Conservation (phyloP, 805 yeast species). For the Candida fluviatilis region DNA sequence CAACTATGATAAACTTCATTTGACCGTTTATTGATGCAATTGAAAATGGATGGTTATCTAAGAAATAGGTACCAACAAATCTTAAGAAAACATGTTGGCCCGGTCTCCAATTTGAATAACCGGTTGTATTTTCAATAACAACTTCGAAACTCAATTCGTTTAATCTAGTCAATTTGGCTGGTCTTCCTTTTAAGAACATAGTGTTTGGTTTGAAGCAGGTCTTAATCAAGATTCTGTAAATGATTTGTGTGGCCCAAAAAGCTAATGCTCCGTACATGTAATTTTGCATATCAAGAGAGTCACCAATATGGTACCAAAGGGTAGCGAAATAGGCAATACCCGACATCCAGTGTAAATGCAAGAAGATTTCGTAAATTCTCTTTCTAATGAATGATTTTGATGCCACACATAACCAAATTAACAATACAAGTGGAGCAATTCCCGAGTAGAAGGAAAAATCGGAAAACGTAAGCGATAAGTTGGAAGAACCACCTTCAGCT, state of each 20-base stretch:
- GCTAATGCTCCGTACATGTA: constrained; percentile 50
- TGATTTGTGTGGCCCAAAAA: constrained; percentile 46
- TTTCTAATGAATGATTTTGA: constrained; percentile 40
- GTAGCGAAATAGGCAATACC: constrained; percentile 47
- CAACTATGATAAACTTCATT: constrained; percentile 42
- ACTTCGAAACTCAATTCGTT: constrained; percentile 26
- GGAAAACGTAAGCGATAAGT: constrained; percentile 13
- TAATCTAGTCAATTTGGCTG: constrained; percentile 26
- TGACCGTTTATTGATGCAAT: constrained; percentile 34
- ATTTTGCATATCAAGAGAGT: constrained; percentile 28
- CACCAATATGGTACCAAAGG: constrained; percentile 42
- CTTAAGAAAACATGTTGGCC: constrained; percentile 55
- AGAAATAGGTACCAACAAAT: constrained; percentile 38
- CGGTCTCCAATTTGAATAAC: constrained; percentile 41
- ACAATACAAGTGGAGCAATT: constrained; percentile 43
- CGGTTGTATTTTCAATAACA: constrained; percentile 30
- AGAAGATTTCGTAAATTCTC: constrained; percentile 42
- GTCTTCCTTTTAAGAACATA: constrained; percentile 35
- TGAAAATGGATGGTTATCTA: constrained; percentile 58
- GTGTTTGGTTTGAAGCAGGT: constrained; percentile 43
- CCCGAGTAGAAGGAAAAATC: constrained; percentile 32
- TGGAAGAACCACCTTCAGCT: constrained; percentile 45
- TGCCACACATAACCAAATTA: constrained; percentile 40
- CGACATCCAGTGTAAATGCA: constrained; percentile 50
- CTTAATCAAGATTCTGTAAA: constrained; percentile 43